Evolutionary conservation across 2,329 filamentous ascomycete species (phyloP), one percentile per base, ranked within the genome.

Genomic region (Diaporthe destruens): DNA sequence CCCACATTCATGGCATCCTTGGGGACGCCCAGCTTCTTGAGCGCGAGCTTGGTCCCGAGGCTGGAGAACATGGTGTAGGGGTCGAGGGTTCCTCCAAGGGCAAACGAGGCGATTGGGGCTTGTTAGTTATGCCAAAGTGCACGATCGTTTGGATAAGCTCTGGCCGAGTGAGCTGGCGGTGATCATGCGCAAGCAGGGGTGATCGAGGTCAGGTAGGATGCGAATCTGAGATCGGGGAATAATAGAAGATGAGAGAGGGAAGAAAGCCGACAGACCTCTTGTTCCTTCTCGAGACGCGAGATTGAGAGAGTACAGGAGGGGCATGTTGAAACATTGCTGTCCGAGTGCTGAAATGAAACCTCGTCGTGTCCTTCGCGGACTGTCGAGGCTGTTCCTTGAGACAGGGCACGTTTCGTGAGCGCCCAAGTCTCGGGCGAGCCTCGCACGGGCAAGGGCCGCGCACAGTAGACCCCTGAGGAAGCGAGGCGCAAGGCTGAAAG

Each of bases 41-140:
- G 83, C 74, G 88, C 89, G 75, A 90, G 81, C 80, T 90, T 90
- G 57, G 88, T 88, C 20, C 86, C 85, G 71, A 91, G 80, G 75
- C 83, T 86, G 76, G 86, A 85, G 78, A 90, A 85, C 88, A 90
- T 90, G 70, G 77, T 81, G 78, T 69, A 20, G 51, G 73, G 36
- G 56, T 25, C 32, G 34, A 47, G 34, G 29, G 2, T 32, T 23
- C 29, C n/a, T n/a, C 29, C n/a, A 7, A 14, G 44, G 54, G 8
- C 29, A 14, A n/a, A 12, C 3, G 16, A 39, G 25, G 44, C 20
- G 16, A 14, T 51, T 25, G n/a, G 29, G 25, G 61, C 66, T 29
- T 29, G 5, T 29, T 29, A 5, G 2, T 29, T 63, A 59, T 29
- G 68, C 39, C 68, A 34, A 34, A 29, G 59, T 55, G 16, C 72